phyloP scores from a whole-genome alignment of 106 monocot species.

The Posidonia australis region DNA sequence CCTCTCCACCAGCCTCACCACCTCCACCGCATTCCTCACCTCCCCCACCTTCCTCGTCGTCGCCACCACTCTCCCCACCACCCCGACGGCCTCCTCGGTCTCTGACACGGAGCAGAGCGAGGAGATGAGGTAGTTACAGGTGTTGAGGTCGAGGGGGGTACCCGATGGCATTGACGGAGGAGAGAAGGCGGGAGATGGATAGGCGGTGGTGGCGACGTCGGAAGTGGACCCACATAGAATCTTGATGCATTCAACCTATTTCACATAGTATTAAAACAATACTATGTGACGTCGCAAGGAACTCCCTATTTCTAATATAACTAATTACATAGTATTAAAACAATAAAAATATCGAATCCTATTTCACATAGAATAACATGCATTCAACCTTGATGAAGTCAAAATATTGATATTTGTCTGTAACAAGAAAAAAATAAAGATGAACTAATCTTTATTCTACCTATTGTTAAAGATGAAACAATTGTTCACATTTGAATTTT shows the following conservation, averaged over 20 bases:
- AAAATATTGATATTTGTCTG: no score
- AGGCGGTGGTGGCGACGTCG: slow-evolving; percentile 16
- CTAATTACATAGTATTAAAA: no score
- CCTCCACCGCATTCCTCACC: slow-evolving; percentile 18
- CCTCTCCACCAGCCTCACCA: slow-evolving; percentile 15
- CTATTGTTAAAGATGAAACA: no score
- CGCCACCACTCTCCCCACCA: slow-evolving; percentile 11
- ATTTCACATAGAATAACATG: no score
- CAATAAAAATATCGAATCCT: no score
- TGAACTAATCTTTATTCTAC: no score
- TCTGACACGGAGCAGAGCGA: slow-evolving; percentile 16
- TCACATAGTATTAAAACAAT: no score
- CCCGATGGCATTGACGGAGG: slow-evolving; percentile 7
- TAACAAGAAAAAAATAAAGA: no score
- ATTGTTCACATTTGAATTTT: no score
- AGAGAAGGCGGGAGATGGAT: slow-evolving; percentile 5
- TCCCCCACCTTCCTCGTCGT: slow-evolving; percentile 15
- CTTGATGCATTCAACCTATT: no score
- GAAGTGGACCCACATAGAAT: slow-evolving; percentile 15
- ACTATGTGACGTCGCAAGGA: slow-evolving; percentile 8
- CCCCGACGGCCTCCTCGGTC: slow-evolving; percentile 13
- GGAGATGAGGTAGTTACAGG: slow-evolving; percentile 19
- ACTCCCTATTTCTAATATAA: no score
- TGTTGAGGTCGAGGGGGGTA: slow-evolving; percentile 15
- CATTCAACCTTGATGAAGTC: no score